Evolutionary conservation across 768 basidiomycete species (phyloP).

Genomic region (Lentinula detonsa): DNA sequence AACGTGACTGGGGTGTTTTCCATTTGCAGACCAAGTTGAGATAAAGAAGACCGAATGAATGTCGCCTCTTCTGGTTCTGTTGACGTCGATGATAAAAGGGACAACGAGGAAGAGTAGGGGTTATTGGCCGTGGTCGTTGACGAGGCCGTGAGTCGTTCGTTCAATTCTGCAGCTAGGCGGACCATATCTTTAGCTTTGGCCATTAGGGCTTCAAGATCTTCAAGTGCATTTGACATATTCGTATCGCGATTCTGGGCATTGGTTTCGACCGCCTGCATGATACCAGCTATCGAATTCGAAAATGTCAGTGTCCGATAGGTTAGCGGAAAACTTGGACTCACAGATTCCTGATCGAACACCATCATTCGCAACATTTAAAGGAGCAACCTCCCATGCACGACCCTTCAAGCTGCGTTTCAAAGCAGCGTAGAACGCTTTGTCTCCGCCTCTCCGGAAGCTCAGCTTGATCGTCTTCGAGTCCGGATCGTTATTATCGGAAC

Average conservation of each 20-base stretch:
- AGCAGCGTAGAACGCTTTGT: slow-evolving; percentile 72
- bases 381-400: slow-evolving; percentile 65
- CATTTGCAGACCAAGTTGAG: slow-evolving; percentile 84
- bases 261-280: slow-evolving; percentile 69
- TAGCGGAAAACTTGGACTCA: slow-evolving; percentile 20
- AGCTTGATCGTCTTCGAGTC: slow-evolving; percentile 59
- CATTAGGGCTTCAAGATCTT: slow-evolving; percentile 89
- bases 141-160: slow-evolving; percentile 64
- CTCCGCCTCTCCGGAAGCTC: slow-evolving; percentile 90
- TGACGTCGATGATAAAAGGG: slow-evolving; percentile 24
- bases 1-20: slow-evolving; percentile 75
- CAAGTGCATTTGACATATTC: slow-evolving; percentile 69
- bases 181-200: slow-evolving; percentile 92
- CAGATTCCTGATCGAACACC: slow-evolving; percentile 45
- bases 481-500: slow-evolving; percentile 27
- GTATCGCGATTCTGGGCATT: slow-evolving; percentile 57
- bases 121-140: slow-evolving; percentile 12
- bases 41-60: slow-evolving; percentile 83
- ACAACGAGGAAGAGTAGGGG: slow-evolving; percentile 9
- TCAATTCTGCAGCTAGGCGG: slow-evolving; percentile 80
- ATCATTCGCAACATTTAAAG: neutral
- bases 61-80: slow-evolving; percentile 78
- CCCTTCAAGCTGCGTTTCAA: slow-evolving; percentile 65
- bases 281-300: slow-evolving; percentile 52
- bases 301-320: neutral